A percentile compares a stretch with the other conserved stretches of the same genome.
Conservation (phyloP, 208 protist genomes). For the Trypanosoma theileri region DNA sequence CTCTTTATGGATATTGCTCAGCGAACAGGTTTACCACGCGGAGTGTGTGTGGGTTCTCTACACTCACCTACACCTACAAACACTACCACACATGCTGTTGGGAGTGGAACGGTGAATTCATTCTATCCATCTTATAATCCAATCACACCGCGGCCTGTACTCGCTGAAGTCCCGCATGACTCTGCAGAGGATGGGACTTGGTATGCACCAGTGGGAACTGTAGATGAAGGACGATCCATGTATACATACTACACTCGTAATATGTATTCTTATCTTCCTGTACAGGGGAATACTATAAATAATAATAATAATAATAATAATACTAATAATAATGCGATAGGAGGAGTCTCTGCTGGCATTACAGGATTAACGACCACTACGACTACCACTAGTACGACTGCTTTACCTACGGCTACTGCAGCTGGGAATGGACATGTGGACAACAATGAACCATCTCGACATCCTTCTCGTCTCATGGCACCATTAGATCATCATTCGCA, state of each 20-base stretch:
- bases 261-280: neutral
- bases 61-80: neutral
- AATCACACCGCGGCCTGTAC: slow-evolving; percentile 4
- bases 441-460: neutral
- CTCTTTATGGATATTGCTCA: slow-evolving; percentile 74
- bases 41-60: neutral
- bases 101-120: neutral
- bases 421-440: neutral
- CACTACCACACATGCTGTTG: neutral
- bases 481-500: neutral
- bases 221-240: neutral
- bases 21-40: slow-evolving; percentile 29
- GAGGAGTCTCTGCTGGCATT: too few species aligned
- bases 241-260: neutral
- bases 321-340: neutral
- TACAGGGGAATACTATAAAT: slow-evolving; percentile 3
- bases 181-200: slow-evolving; percentile 21
- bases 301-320: neutral
- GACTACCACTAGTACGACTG: too few species aligned
- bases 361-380: too few species aligned
- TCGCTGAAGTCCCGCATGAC: slow-evolving; percentile 23
- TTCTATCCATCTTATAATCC: neutral
- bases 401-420: neutral
- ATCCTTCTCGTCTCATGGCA: too few species aligned
- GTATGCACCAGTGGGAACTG: slow-evolving; percentile 15